Percentiles rank a stretch among this genome's conserved stretches.
phyloP scores from a whole-genome alignment of 345 rosid genomes.

The Populus alba region DNA sequence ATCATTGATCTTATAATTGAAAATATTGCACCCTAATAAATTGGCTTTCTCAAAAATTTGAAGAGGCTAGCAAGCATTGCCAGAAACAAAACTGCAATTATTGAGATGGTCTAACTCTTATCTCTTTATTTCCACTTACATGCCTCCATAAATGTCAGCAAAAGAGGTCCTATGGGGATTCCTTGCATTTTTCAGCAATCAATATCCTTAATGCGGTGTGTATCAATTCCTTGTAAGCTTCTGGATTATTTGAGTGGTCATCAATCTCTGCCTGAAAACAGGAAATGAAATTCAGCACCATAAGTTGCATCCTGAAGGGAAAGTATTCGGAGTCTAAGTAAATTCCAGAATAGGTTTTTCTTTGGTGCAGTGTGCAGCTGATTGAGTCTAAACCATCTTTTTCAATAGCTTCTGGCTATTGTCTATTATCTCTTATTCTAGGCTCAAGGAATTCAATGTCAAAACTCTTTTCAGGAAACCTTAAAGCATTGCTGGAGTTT shows the following conservation, averaged over 20 bases:
- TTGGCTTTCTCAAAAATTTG: neutral
- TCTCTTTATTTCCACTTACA: neutral
- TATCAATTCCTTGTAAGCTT: slow-evolving; percentile 73
- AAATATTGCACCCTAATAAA: neutral
- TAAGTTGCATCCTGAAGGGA: neutral
- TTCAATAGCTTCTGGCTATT: too few species aligned
- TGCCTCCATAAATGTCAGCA: neutral
- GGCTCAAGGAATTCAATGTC: too few species aligned
- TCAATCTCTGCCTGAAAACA: slow-evolving; percentile 65
- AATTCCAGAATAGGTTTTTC: neutral
- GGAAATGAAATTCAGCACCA: neutral
- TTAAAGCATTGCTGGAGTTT: too few species aligned
- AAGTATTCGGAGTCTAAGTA: neutral
- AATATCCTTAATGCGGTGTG: slow-evolving; percentile 49
- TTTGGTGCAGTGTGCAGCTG: neutral
- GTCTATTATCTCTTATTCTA: too few species aligned
- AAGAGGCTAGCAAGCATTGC: neutral
- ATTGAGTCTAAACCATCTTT: neutral
- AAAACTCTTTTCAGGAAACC: too few species aligned
- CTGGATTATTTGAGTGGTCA: slow-evolving; percentile 50
- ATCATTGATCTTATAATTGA: neutral
- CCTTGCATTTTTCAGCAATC: neutral
- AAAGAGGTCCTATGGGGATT: neutral
- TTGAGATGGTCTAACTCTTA: neutral
- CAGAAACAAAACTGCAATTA: neutral